Percentiles rank a stretch among this genome's conserved stretches.
These are phyloP conservation scores for Rutstroemia sydowiana DNA, from an alignment of 2,329 filamentous ascomycete genomes.

Conservation along the genomic window DNA sequence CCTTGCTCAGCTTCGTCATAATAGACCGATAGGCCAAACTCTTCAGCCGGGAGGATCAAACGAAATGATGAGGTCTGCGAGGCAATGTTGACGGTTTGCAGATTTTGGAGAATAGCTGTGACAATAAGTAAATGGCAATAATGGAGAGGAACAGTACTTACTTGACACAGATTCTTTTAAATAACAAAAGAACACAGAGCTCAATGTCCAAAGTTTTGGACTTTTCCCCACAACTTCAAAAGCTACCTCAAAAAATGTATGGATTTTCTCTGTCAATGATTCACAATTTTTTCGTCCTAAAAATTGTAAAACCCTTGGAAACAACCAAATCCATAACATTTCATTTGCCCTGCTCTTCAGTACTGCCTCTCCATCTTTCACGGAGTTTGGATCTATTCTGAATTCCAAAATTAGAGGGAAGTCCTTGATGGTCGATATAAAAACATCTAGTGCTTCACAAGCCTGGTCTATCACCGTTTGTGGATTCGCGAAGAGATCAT, in stretches of 20 bases:
- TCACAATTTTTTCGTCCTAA: conserved; percentile 45
- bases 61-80: conserved; percentile 10
- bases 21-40: conserved; percentile 13
- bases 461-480: conserved; percentile 51
- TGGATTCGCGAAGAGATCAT: conserved; percentile 58
- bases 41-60: conserved; percentile 19
- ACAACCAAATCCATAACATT: conserved; percentile 59
- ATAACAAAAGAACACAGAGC: conserved; percentile 40
- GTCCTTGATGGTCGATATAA: conserved; percentile 67
- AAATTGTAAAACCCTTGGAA: conserved; percentile 50
- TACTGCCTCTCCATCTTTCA: conserved; percentile 21
- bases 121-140: conserved; percentile 9
- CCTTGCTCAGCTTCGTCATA: conserved; percentile 7
- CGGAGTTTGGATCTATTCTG: conserved; percentile 17
- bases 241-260: conserved; percentile 44
- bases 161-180: conserved; percentile 35
- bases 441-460: conserved; percentile 67
- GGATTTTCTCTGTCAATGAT: conserved; percentile 43
- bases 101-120: conserved; percentile 19
- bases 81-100: conserved; percentile 18
- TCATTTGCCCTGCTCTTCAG: conserved; percentile 47
- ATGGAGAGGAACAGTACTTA: conserved; percentile 14
- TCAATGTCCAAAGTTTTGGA: conserved; percentile 42
- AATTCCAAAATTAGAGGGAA: conserved; percentile 50
- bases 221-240: conserved; percentile 39